Evolutionary conservation across 331 rosid species (phyloP).

Genomic region (Rhamnella rubrinervis): DNA sequence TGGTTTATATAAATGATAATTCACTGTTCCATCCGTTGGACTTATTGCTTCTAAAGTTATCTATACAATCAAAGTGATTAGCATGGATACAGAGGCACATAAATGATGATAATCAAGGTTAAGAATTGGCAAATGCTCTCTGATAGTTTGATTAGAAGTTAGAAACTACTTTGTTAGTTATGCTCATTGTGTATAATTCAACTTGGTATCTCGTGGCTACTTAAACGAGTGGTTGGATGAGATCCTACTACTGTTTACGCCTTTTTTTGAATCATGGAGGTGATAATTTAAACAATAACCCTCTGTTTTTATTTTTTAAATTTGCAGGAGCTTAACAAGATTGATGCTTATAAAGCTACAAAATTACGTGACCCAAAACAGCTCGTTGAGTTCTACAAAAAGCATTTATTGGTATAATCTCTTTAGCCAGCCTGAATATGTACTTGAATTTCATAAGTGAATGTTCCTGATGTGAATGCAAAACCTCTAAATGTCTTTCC

Average conservation of each 20-base stretch:
- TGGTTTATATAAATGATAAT: too few relatives aligned
- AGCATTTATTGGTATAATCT: conserved; percentile 14
- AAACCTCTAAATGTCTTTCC: not conserved
- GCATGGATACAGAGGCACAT: not conserved
- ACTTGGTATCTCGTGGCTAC: not conserved
- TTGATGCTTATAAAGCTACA: conserved; percentile 26
- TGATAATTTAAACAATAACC: not conserved
- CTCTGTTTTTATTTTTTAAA: not conserved
- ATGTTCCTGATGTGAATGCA: not conserved
- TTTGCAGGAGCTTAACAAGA: conserved; percentile 27
- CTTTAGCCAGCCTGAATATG: not conserved
- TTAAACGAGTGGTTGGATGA: too few relatives aligned
- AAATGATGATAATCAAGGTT: too few relatives aligned
- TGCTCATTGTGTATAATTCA: not conserved
- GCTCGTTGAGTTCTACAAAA: conserved; percentile 10
- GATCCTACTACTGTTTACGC: too few relatives aligned
- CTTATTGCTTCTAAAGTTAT: too few relatives aligned
- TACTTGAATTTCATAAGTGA: not conserved
- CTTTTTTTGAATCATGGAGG: not conserved
- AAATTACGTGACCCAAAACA: conserved; percentile 16
- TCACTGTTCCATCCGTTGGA: too few relatives aligned
- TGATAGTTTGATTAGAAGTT: too few relatives aligned
- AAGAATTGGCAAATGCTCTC: too few relatives aligned
- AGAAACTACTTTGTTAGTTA: too few relatives aligned
- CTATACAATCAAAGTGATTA: not conserved